Evolutionary conservation across 164 flowering plant genomes (phyloP), one percentile per base, ranked within the genome.

Genomic region (Umbilicus rupestris): DNA sequence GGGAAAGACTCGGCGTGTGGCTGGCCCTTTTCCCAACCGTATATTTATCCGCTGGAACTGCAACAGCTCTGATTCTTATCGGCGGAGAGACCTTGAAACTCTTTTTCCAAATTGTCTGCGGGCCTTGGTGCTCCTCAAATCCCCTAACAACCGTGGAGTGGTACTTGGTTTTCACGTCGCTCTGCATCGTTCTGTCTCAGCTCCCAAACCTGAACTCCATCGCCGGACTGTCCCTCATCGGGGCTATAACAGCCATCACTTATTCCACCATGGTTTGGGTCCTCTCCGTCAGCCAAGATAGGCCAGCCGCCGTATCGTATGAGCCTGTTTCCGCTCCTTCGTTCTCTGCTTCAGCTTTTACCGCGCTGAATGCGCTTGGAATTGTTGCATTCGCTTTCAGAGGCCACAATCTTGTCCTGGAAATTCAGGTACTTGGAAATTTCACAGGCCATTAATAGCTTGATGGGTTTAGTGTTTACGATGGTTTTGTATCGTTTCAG

Each of bases 81-180:
- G 99, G 99, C 75, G 99, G 99, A 16, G 97, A 92, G 82, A 95
- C 99, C 52, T 85, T 95, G 99, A 95, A 95, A 71, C 81, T 95
- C 9, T 92, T 95, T 80, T 92, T 95, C 75, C 96, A 95, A 66
- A 87, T 86, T 45, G 96, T 95, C 52, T 91, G 99, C 68, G 99
- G 99, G 9, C 92, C 96, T 1, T 80, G 78, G 10, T 91, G 97
- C 70, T 60, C 87, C 17, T 87, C 97, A 9, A 92, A 89, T 75
- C 97, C 99, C 35, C 75, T 95, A n/a, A 80, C 97, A 12, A 92
- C 97, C 2, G 91, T 95, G 9, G 99, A 91, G 79, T 95, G 99
- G 99, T 95, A 95, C 69, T 79, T 95, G 77, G 97, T 95, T 15
- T 95, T 95, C 79, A 95, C 99, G 52, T 85, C 96, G 17, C 78